A percentile compares a stretch with the other conserved stretches of the same genome.
phyloP scores from a whole-genome alignment of 1,139 yeast species.

The Insectozyma bohioensis region DNA sequence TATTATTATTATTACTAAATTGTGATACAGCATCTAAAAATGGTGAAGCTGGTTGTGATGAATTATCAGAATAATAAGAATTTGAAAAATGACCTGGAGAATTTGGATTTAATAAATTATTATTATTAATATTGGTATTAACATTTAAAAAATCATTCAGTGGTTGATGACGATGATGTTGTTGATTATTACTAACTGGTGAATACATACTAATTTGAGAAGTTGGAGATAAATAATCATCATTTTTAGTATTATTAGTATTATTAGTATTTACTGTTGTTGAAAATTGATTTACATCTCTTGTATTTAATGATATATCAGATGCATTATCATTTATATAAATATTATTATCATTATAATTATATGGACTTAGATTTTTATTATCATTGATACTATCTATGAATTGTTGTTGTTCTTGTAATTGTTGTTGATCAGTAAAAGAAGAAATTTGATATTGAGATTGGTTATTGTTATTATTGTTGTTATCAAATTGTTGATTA shows the following conservation, averaged over 20 bases:
- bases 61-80: constrained; percentile 36
- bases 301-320: constrained; percentile 10
- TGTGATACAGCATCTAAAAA: constrained; percentile 41
- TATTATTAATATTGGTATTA: constrained; percentile 2
- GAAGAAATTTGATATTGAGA: too few species aligned
- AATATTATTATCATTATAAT: too few species aligned
- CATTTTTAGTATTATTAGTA: constrained; percentile 4
- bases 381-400: too few species aligned
- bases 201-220: constrained; percentile 8
- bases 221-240: constrained; percentile 16
- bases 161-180: constrained; percentile 1
- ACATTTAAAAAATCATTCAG: constrained; percentile 11
- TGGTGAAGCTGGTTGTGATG: constrained; percentile 42
- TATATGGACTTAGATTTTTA: too few species aligned
- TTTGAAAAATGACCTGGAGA: constrained; percentile 23
- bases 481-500: too few species aligned
- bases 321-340: constrained; percentile 9
- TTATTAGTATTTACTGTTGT: too few species aligned
- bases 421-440: too few species aligned
- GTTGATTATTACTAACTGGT: not conserved
- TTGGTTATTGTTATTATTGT: too few species aligned
- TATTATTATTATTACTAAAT: constrained; percentile 20
- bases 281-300: constrained; percentile 8
- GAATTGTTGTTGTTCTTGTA: too few species aligned
- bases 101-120: constrained; percentile 15